phyloP scores from a whole-genome alignment of 805 yeast species.

The Starmerella apis region DNA sequence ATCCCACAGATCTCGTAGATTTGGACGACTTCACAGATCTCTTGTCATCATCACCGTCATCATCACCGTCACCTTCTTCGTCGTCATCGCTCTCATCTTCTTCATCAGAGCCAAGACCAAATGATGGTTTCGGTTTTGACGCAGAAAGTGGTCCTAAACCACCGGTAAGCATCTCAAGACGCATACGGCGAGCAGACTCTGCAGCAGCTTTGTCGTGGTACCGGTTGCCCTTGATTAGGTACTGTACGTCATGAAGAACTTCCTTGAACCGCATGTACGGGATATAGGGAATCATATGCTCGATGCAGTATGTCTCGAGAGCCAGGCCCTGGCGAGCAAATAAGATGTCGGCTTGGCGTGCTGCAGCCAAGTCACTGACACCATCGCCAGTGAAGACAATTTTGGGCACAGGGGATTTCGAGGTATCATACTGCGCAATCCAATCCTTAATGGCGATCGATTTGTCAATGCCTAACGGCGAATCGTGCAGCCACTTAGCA shows the following conservation, averaged over 20 bases:
- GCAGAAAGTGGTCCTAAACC: constrained; percentile 24
- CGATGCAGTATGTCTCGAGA: constrained; percentile 36
- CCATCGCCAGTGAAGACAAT: constrained; percentile 50
- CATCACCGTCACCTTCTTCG: constrained; percentile 16
- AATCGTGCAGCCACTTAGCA: constrained; percentile 37
- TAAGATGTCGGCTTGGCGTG: constrained; percentile 37
- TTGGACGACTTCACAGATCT: background rate
- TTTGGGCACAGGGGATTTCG: constrained; percentile 35
- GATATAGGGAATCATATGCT: constrained; percentile 35
- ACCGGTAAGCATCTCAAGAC: constrained; percentile 24
- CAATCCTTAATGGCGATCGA: constrained; percentile 35
- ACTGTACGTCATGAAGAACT: constrained; percentile 32
- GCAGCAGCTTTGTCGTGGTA: constrained; percentile 27
- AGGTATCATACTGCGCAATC: constrained; percentile 21
- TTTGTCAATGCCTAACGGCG: constrained; percentile 38
- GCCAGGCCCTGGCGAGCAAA: constrained; percentile 37
- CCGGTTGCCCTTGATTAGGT: constrained; percentile 27
- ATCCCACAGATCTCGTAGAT: background rate
- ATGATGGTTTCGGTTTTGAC: constrained; percentile 16
- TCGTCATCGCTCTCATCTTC: constrained; percentile 15
- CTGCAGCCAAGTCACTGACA: constrained; percentile 40
- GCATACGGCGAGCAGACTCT: constrained; percentile 19
- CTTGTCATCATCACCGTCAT: constrained; percentile 5
- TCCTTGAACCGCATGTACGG: constrained; percentile 37
- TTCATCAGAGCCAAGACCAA: constrained; percentile 17